Evolutionary conservation across 2,329 filamentous ascomycete species (phyloP), one percentile per base, ranked within the genome.

Genomic region (Calonectria fujianensis): DNA sequence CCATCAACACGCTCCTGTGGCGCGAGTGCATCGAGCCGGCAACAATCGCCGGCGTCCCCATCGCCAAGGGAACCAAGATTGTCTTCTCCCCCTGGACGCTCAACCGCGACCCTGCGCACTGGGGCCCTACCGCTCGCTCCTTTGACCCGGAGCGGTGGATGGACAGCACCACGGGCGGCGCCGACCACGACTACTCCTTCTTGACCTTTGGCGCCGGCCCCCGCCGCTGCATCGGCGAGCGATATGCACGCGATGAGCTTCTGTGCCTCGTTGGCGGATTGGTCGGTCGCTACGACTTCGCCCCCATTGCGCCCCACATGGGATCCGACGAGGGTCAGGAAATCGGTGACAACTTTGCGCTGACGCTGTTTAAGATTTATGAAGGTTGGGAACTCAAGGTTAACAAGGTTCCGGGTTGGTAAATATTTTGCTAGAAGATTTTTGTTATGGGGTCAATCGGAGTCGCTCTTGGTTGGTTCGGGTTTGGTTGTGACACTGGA

Each of bases 101-200:
- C 8, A 63, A 63, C 24, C 57, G 57, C 13, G 57, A 63, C 35
- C 57, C 57, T 8, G 57, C 35, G 4, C 57, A 63, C 37, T 63
- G 57, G 57, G 57, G 57, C 4, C 57, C 57, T 29, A 39, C 39
- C 3, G 57, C 57, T 10, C 37, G 57, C 14, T 63, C 35, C 8
- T 63, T 63, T 29, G 39, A 63, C 4, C 57, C 57, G 18, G 57
- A 63, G 57, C 27, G 57, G 18, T 63, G 57, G 57, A 63, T 63
- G 35, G 11, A 63, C n/a, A 39, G 39, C 27, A 37, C 35, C 16
- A 63, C 32, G 14, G 57, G 57, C 14, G 57, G 57, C 13, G 57
- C 57, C 24, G 37, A 63, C 13, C 57, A 63, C 27, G 57, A 63
- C 5, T 63, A 63, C 14, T 63, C 35, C 18, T 63, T 63, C n/a